Conservation (phyloP, 2,329 filamentous ascomycete genomes). For the Microsporum audouinii region DNA sequence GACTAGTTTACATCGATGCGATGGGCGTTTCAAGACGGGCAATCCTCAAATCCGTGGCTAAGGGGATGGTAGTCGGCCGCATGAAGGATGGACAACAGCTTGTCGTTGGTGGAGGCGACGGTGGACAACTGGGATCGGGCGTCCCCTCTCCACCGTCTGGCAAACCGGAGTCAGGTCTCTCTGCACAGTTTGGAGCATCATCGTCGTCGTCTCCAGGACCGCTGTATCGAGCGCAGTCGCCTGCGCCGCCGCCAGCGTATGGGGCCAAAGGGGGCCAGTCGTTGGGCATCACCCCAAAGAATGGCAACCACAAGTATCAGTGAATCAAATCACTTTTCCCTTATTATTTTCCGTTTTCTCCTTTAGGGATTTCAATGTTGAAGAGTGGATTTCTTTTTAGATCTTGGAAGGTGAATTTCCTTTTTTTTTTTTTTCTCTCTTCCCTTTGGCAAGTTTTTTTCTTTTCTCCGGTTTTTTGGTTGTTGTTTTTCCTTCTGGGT, state of each 20-base stretch:
- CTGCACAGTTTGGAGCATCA: background rate
- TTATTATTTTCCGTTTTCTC: background rate
- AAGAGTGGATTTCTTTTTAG: background rate
- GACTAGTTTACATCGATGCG: conserved; percentile 92
- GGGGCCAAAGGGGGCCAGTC: conserved; percentile 27
- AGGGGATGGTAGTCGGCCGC: conserved; percentile 62
- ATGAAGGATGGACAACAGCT: conserved; percentile 40
- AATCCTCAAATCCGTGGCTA: conserved; percentile 87
- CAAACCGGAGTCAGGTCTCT: background rate
- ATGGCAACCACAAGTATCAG: conserved; percentile 24
- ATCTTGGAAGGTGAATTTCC: conserved; percentile 1
- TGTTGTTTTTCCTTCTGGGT: background rate
- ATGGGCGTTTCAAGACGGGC: conserved; percentile 81
- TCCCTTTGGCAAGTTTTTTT: conserved; percentile 1
- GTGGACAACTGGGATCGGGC: conserved; percentile 21
- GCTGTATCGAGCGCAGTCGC: conserved; percentile 18
- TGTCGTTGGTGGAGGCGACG: conserved; percentile 38
- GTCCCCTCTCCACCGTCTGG: background rate
- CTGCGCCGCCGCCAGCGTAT: conserved; percentile 33
- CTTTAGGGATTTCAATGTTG: background rate
- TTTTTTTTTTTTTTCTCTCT: conserved; percentile 3
- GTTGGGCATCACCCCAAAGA: conserved; percentile 23
- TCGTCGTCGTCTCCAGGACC: conserved; percentile 8
- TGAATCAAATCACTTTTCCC: background rate
- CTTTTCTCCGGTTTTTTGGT: background rate